Evolutionary conservation across 192 early-diverging fungal genomes (phyloP).

Genomic region (Gamsiella multidivaricata): DNA sequence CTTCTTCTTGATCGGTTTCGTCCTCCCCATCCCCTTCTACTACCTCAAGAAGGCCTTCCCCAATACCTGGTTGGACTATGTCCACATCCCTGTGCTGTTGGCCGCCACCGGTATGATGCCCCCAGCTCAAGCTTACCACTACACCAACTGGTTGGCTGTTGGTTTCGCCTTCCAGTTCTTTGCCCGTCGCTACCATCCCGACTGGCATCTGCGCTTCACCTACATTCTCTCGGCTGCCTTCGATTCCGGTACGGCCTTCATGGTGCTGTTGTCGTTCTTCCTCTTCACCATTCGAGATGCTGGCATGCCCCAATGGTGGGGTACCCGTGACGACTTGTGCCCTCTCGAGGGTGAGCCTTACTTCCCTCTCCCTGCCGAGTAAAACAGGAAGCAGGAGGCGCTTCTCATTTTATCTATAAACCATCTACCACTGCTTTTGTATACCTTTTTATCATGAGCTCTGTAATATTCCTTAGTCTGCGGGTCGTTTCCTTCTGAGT

Average conservation of each 20-base stretch:
- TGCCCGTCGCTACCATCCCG: constrained; percentile 58
- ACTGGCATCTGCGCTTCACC: constrained; percentile 73
- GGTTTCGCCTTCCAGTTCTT: constrained; percentile 66
- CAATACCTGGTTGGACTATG: constrained; percentile 50
- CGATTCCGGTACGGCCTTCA: constrained; percentile 66
- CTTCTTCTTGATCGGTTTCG: constrained; percentile 64
- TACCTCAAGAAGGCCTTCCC: constrained; percentile 65
- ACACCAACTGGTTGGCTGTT: constrained; percentile 54
- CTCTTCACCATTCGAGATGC: constrained; percentile 27
- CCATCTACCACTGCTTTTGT: background rate
- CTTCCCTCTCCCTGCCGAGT: background rate
- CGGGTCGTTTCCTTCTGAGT: no score
- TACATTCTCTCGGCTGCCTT: constrained; percentile 73
- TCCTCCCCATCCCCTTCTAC: constrained; percentile 69
- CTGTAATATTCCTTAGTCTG: no score
- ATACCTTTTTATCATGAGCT: background rate
- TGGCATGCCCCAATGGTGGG: constrained; percentile 29
- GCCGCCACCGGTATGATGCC: constrained; percentile 65
- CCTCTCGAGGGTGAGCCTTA: constrained; percentile 23
- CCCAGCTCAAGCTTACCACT: constrained; percentile 61
- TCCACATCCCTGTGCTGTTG: constrained; percentile 69
- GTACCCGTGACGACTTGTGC: constrained; percentile 17
- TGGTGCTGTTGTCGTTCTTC: constrained; percentile 44
- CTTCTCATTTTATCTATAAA: background rate
- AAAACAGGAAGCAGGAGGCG: background rate